Evolutionary conservation across 2,329 filamentous ascomycete species (phyloP), one percentile per base, ranked within the genome.

Genomic region (Byssothecium circinans): DNA sequence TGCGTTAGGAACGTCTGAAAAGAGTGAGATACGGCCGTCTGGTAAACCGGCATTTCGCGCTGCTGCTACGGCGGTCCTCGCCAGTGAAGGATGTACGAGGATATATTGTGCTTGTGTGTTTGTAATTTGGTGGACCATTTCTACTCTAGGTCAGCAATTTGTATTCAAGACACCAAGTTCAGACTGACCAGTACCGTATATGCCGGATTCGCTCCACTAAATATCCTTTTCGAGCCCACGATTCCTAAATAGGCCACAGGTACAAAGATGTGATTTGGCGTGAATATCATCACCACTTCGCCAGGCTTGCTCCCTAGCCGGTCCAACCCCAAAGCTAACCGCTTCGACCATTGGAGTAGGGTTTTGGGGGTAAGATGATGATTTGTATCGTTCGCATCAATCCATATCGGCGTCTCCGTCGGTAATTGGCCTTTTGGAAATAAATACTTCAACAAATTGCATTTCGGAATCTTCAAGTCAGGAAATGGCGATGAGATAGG

Each of bases 221-320:
- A 82, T 30, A 78, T 69, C 45, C 73, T 75, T 25, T 76, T 76
- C 2, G 75, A 75, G 0, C 78, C 78, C 1, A 79, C 75, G 34
- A 78, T 75, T 3, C 76, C 78, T 17, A 81, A 64, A 54, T 79
- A 81, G 10, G 76, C 75, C 1, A 75, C 73, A 0, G 79, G 79
- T 2, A 81, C 75, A 52, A 75, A 79, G 20, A 81, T 73, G 43
- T 81, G 76, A 58, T 81, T 81, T 4, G 78, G 77, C 0, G 78
- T 77, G 52, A 75, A 75, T 8, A 80, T 75, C 74, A 81, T 72
- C 23, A 80, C 74, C 1, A 77, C 76, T 25, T 81, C 78, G 2
- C 76, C 77, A 15, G 60, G 65, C 47, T 72, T 65, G 27, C 79
- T 58, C 6, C 75, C 77, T 6, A 77, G 58, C 12, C 64, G 67